Evolutionary conservation across 257 asterid genomes (phyloP), one percentile per base, ranked within the genome.

Genomic region (Cordia subcordata): DNA sequence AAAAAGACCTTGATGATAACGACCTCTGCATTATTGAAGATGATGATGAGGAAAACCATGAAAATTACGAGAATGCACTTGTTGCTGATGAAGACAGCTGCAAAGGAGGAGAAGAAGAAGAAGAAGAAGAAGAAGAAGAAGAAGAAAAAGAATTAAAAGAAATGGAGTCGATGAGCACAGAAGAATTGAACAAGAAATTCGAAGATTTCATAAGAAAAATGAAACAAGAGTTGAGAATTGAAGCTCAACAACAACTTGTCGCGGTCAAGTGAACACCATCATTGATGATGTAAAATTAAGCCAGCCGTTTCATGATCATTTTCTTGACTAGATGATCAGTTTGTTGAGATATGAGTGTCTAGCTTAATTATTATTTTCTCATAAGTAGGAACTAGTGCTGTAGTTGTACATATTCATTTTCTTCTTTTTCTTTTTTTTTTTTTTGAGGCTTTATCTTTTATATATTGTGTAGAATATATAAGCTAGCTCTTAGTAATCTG

Each of bases 201-300:
- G 81, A 76, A 2, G 81, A 76, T 18, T 76, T 76, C 38, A 76
- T 76, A n/a, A 64, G 65, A 40, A 76, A 54, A 57, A 72, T 72
- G 75, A 76, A 72, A 73, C 75, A 72, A 57, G 75, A 68, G 15
- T 54, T 76, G 13, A 72, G 81, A 63, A 56, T 76, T 14, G 70
- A 72, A 52, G 70, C 75, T 61, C 72, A 60, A 14, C 75, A 76
- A 16, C 72, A 64, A 11, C 45, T 65, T 15, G 64, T 70, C 15
- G 20, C 49, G 27, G 73, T 75, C 12, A 75, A 65, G 18, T 74
- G 61, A 68, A 57, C 5, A 22, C 14, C 3, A 33, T 5, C 0
- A 0, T 3, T 27, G 6, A 27, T 27, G 35, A n/a, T 27, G 6
- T 1, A 27, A 27, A 1, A 27, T 27, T 27, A 6, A 27, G 6